Conservation (phyloP, 2,329 filamentous ascomycete species). For the Cladosporium oxysporum region DNA sequence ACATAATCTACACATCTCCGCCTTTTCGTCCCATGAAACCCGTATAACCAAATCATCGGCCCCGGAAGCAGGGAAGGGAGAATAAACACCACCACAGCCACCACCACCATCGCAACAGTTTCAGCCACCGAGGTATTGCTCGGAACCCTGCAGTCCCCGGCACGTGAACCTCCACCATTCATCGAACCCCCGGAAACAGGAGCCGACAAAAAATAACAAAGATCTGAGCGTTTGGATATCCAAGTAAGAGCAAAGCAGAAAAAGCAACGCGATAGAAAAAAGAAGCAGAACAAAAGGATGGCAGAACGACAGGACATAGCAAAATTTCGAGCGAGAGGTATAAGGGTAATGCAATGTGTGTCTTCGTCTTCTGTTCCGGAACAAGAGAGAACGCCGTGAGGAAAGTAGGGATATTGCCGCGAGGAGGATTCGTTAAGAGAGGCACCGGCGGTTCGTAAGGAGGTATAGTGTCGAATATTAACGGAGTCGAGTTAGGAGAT, state of each 20-base stretch:
- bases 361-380: constrained; percentile 12
- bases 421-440: constrained; percentile 9
- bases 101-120: background rate
- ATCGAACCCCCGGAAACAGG: background rate
- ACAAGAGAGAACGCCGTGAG: constrained; percentile 12
- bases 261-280: background rate
- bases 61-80: constrained; percentile 3
- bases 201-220: constrained; percentile 1
- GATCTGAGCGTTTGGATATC: constrained; percentile 17
- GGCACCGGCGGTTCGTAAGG: constrained; percentile 7
- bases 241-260: constrained; percentile 8
- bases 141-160: background rate
- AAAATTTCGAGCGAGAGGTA: constrained; percentile 18
- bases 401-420: background rate
- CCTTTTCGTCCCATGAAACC: constrained; percentile 9
- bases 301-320: background rate
- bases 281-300: background rate
- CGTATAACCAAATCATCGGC: constrained; percentile 10
- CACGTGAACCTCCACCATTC: background rate
- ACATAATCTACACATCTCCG: constrained; percentile 19
- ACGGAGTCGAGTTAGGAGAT: background rate
- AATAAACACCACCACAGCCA: constrained; percentile 2
- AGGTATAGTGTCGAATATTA: constrained; percentile 7
- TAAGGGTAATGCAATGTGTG: constrained; percentile 7
- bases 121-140: background rate